Evolutionary conservation across 148 eudicot genomes (phyloP), one percentile per base, ranked within the genome.

Genomic region (Fagopyrum tataricum): DNA sequence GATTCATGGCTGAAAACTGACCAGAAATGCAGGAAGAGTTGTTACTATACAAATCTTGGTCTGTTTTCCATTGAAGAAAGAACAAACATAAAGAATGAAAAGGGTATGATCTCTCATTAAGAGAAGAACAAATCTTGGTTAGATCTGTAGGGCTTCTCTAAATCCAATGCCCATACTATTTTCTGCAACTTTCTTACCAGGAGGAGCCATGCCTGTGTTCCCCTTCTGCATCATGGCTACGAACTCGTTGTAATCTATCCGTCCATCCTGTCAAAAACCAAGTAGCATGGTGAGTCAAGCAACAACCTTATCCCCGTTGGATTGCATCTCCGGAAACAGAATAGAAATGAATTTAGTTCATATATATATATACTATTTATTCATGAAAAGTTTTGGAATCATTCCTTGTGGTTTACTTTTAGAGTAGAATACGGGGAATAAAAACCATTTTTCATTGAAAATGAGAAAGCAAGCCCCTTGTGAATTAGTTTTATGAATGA

Each of bases 241-340:
- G 23, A 77, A 77, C 72, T 77, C 79, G 55, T 73, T 73, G 73
- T 79, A 79, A 75, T 79, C 81, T 4, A 79, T 79, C 59, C 73
- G 77, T 41, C 85, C 85, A 48, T 82, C 85, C 85, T 82, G 85
- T 72, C 12, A 79, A 31, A 31, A 67, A 67, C 44, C n/a, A 67
- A 67, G n/a, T 11, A 24, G 17, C 17, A 31, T 31, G 37, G 37
- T 3, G 2, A 31, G 37, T 31, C 37, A 31, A 31, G 37, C 37
- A 31, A 31, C 37, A 31, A 31, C 37, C 37, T 31, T 31, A 31
- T 31, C 37, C 1, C 37, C 37, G 37, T 31, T 31, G 1, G 37
- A 0, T 31, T 31, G 37, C 37, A 31, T 31, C 37, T 1, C 37
- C 37, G 37, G 1, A 31, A 31, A 31, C 37, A 3, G 37, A 31